Evolutionary conservation across 768 basidiomycete species (phyloP), one percentile per base, ranked within the genome.

Genomic region (Auricularia cornea): DNA sequence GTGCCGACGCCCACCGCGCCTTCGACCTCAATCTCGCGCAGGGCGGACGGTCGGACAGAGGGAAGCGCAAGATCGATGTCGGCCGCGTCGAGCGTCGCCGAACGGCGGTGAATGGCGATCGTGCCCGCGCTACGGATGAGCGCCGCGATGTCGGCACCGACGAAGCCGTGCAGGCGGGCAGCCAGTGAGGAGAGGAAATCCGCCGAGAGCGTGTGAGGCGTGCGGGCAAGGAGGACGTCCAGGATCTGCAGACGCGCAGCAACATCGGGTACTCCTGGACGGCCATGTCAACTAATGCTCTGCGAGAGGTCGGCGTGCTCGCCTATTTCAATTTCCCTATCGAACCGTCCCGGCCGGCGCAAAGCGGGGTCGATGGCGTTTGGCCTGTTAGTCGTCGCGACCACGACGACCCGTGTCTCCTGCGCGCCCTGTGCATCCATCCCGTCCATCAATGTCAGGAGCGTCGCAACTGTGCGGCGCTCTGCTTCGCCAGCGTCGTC

Each of bases 241-340:
- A 99, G 82, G 66, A 98, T 99, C 1, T 89, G 84, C 35, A 85
- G 79, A 12, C 97, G 87, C 2, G 94, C 93, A 60, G 87, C 83
- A 6, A 86, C 85, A 72, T 94, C 92, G 12, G 97, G 97, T 31
- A 98, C 84, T 33, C 95, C 94, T 94, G 68, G 12, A 59, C 60
- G 61, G 52, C 32, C 33, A 28, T 16, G 44, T 35, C 33, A 32
- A 18, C 30, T 10, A 6, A 48, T 32, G 51, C 60, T 20, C 31
- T 16, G 57, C 10, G 6, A 62, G 66, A 59, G 48, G 11, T n/a
- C n/a, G n/a, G n/a, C n/a, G 28, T 32, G 71, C 79, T 68, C 64
- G 85, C 95, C 94, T 66, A 98, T 94, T 72, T 98, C 96, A 52
- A 98, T 90, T 74, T 98, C 96, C 65, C 92, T 81, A 73, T 98